Conservation (phyloP, 139 green algal species). For the Picochlorum sp. region DNA sequence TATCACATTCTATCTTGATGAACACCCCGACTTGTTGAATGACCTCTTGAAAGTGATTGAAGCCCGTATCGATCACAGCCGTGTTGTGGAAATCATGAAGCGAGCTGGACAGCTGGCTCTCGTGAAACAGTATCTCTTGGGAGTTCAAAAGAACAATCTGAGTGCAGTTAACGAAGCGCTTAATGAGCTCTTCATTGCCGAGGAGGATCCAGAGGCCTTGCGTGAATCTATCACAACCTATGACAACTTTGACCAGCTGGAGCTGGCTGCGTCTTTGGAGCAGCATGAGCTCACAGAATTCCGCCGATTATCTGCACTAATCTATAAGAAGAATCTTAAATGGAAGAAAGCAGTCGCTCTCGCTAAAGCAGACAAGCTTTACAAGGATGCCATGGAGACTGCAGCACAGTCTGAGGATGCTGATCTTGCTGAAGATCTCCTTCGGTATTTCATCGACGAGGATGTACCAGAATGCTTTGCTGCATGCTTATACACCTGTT, state of each 20-base stretch:
- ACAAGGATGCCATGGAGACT: conserved; percentile 96
- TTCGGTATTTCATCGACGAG: conserved; percentile 77
- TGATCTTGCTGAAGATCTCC: conserved; percentile 88
- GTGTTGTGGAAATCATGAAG: conserved; percentile 90
- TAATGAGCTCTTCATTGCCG: conserved; percentile 92
- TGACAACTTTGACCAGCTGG: conserved; percentile 96
- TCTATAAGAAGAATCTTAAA: conserved; percentile 89
- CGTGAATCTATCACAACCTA: conserved; percentile 81
- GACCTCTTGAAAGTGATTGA: conserved; percentile 91
- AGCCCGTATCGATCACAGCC: conserved; percentile 82
- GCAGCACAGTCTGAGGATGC: conserved; percentile 54
- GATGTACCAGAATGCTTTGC: conserved; percentile 92
- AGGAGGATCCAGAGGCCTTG: conserved; percentile 80
- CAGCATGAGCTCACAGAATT: conserved; percentile 96
- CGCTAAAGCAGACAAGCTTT: conserved; percentile 72
- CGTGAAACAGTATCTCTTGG: conserved; percentile 83
- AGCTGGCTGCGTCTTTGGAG: conserved; percentile 62
- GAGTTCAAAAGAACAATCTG: conserved; percentile 87
- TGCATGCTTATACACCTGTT: conserved; percentile 93
- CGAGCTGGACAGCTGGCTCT: conserved; percentile 78
- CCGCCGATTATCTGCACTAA: conserved; percentile 74
- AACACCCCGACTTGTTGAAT: conserved; percentile 91
- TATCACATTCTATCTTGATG: conserved; percentile 93
- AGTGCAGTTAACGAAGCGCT: conserved; percentile 84
- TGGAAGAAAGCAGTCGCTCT: conserved; percentile 83